Percentiles rank a stretch among this genome's conserved stretches.
phyloP scores from a whole-genome alignment of 805 yeast species.

The Saturnispora quitensis region DNA sequence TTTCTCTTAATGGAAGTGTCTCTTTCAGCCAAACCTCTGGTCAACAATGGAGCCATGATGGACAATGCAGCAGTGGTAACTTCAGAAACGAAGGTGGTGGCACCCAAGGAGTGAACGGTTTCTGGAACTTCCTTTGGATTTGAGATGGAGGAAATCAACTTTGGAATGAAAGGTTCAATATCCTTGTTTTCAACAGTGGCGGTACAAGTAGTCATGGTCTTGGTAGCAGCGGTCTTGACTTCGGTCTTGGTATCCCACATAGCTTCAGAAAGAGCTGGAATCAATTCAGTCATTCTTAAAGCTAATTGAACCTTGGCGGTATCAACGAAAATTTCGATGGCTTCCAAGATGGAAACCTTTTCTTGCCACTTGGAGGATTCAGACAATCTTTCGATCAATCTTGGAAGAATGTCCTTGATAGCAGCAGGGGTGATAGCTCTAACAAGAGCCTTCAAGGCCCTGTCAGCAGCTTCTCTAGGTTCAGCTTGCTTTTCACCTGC shows the following conservation, averaged over 20 bases:
- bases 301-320: constrained; percentile 94
- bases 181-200: constrained; percentile 99
- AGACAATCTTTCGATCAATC: constrained; percentile 57
- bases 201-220: constrained; percentile 92
- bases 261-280: constrained; percentile 96
- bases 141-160: constrained; percentile 93
- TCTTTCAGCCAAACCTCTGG: constrained; percentile 99
- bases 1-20: constrained; percentile 99
- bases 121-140: constrained; percentile 97
- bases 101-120: constrained; percentile 98
- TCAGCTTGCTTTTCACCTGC: constrained; percentile 88
- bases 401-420: constrained; percentile 83
- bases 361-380: constrained; percentile 94
- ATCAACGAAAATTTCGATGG: constrained; percentile 82
- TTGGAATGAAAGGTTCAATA: constrained; percentile 98
- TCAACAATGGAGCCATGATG: constrained; percentile 97
- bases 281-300: constrained; percentile 98
- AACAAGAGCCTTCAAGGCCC: constrained; percentile 71
- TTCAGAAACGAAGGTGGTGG: constrained; percentile 98
- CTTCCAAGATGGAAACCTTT: constrained; percentile 83
- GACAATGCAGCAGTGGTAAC: constrained; percentile 99
- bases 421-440: constrained; percentile 85
- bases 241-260: constrained; percentile 99
- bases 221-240: constrained; percentile 93
- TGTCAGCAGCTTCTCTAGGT: constrained; percentile 62